Evolutionary conservation across 108 stramenopile species (phyloP), one percentile per base, ranked within the genome.

Genomic region (Cyclostephanos tholiformis): DNA sequence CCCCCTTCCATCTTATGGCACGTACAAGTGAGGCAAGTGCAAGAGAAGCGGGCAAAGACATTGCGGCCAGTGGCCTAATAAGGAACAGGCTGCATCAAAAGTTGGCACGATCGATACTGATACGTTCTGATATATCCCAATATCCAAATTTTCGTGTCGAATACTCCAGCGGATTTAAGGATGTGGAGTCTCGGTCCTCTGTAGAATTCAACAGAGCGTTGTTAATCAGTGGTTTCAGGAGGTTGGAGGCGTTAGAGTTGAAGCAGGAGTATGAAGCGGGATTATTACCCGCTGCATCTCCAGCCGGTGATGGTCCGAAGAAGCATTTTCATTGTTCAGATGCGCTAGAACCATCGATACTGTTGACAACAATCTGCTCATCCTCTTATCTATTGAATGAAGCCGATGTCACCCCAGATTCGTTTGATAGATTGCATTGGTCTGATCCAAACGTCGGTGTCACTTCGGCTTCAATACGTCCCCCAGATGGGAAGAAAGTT

Each of bases 121-220:
- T 58, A 26, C 68, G 72, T 43, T 77, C 72, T 30, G 84, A 88
- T 50, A 41, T 69, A 55, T 73, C 89, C 20, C 92, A 92, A 11
- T 95, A 88, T 71, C 95, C 95, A 23, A 88, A 88, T 62, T 86
- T 72, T 68, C 79, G 83, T 69, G 73, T 92, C 64, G 82, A 92
- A 1, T 75, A 88, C 22, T 87, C 56, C 51, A 79, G 74, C 11
- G 91, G 85, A 19, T 55, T 60, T 36, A 14, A 44, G 11, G 88
- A 87, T 61, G 86, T 77, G 39, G 62, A 67, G 41, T 51, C 68
- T n/a, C 67, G 72, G 41, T 50, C 78, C 5, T 55, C 67, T 9
- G 90, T 95, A 6, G 89, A 88, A 59, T 95, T 92, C 72, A 95
- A 95, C 72, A 85, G 95, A 30, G 83, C 95, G 17, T 63, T 95